Evolutionary conservation across 805 yeast species (phyloP).

Genomic region (Saccharomycopsis babjevae): DNA sequence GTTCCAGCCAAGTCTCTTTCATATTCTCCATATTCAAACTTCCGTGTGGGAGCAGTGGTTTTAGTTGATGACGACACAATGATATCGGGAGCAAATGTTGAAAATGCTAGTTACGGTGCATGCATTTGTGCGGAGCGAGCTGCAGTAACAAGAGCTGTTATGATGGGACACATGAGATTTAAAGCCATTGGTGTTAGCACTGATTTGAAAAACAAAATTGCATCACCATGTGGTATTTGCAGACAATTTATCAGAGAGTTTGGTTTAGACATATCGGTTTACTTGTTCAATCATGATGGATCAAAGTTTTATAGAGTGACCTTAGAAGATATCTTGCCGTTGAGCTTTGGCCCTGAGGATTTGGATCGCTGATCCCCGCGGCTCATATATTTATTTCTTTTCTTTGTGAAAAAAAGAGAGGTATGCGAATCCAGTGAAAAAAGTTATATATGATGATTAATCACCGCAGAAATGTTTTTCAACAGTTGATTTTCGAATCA

Average conservation of each 20-base stretch:
- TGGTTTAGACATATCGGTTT: conserved; percentile 45
- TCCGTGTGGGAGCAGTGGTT: conserved; percentile 72
- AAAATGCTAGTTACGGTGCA: conserved; percentile 84
- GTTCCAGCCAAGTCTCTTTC: conserved; percentile 30
- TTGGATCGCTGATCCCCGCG: conserved; percentile 27
- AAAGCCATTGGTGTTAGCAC: conserved; percentile 60
- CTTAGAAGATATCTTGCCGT: conserved; percentile 61
- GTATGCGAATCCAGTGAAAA: too few species aligned
- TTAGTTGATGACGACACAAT: conserved; percentile 39
- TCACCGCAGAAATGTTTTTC: too few species aligned
- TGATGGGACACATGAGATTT: conserved; percentile 29
- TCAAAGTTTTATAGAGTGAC: conserved; percentile 34
- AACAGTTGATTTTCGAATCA: too few species aligned
- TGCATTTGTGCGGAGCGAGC: conserved; percentile 71
- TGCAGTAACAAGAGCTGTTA: conserved; percentile 48
- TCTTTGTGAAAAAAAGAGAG: too few species aligned
- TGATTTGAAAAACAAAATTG: conserved; percentile 41
- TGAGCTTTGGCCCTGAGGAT: conserved; percentile 79
- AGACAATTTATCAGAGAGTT: conserved; percentile 86
- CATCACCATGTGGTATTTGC: conserved; percentile 91
- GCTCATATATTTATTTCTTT: too few species aligned
- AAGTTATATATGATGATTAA: too few species aligned
- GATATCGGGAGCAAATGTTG: conserved; percentile 74
- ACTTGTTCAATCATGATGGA: conserved; percentile 58
- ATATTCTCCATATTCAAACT: conserved; percentile 39